Evolutionary conservation across 805 yeast species (phyloP).

Genomic region (Yamadazyma sp.): DNA sequence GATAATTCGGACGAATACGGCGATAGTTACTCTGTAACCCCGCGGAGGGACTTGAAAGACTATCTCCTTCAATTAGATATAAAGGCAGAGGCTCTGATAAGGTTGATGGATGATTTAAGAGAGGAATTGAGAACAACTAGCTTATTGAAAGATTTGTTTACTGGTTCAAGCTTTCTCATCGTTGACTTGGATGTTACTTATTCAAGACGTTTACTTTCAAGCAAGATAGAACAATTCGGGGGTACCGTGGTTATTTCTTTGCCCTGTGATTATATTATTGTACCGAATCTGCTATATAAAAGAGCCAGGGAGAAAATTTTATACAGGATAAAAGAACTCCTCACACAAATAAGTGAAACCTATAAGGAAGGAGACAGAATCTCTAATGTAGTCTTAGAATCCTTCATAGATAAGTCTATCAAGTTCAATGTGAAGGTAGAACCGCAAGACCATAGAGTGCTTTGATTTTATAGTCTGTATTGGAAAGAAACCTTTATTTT

Average conservation of each 20-base stretch:
- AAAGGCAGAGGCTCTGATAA: neutral
- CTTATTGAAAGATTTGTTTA: constrained; percentile 6
- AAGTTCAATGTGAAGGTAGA: constrained; percentile 25
- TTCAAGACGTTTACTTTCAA: constrained; percentile 15
- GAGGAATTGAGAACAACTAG: constrained; percentile 4
- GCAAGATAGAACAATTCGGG: constrained; percentile 48
- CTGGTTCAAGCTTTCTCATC: constrained; percentile 33
- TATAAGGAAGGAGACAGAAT: constrained; percentile 18
- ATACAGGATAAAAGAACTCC: constrained; percentile 16
- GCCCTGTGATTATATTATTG: constrained; percentile 14
- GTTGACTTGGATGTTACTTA: constrained; percentile 13
- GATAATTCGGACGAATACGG: constrained; percentile 57
- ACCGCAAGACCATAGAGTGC: constrained; percentile 27
- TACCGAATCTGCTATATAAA: constrained; percentile 13
- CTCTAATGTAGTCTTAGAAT: constrained; percentile 35
- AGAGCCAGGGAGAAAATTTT: constrained; percentile 3
- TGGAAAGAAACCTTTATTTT: no score
- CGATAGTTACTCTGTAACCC: constrained; percentile 50
- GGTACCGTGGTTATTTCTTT: constrained; percentile 20
- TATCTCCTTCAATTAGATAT: constrained; percentile 6
- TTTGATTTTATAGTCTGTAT: no score
- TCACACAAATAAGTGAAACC: constrained; percentile 13
- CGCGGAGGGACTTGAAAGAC: constrained; percentile 7
- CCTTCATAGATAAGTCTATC: constrained; percentile 33
- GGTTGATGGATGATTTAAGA: neutral